Conservation (phyloP, 306 rosid genomes). For the Abrus pulchellus region DNA sequence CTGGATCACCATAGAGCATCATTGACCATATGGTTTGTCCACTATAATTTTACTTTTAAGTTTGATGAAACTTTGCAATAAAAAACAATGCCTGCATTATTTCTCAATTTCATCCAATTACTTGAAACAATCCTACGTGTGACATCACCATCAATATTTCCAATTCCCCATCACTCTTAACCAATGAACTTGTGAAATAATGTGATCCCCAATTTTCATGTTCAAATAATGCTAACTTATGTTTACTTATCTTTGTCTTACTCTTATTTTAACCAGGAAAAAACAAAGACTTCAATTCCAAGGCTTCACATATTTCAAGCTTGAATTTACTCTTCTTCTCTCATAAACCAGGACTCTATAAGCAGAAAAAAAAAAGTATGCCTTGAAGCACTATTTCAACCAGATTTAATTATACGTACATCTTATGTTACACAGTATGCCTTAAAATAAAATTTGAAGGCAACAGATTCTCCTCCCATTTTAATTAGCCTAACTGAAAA, state of each 20-base stretch:
- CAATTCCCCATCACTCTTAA: neutral
- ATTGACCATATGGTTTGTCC: neutral
- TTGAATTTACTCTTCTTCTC: neutral
- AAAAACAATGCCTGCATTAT: neutral
- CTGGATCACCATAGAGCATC: constrained; percentile 7
- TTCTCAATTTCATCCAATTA: neutral
- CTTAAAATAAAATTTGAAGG: neutral
- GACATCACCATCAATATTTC: neutral
- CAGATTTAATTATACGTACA: neutral
- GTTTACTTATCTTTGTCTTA: constrained; percentile 13
- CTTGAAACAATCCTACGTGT: neutral
- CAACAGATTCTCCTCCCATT: constrained; percentile 14
- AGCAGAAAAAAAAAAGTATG: neutral
- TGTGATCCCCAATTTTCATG: neutral
- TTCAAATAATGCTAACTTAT: constrained; percentile 7
- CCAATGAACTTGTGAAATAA: neutral
- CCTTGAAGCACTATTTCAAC: neutral
- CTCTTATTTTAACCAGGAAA: neutral
- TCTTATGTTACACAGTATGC: neutral
- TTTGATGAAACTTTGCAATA: neutral
- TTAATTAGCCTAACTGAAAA: neutral
- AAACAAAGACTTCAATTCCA: neutral
- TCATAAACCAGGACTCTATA: constrained; percentile 8
- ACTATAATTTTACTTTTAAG: neutral
- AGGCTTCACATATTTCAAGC: neutral